Percentiles rank a stretch among this genome's conserved stretches.
phyloP scores from a whole-genome alignment of 352 stramenopile species.

The Phytophthora ohioensis region DNA sequence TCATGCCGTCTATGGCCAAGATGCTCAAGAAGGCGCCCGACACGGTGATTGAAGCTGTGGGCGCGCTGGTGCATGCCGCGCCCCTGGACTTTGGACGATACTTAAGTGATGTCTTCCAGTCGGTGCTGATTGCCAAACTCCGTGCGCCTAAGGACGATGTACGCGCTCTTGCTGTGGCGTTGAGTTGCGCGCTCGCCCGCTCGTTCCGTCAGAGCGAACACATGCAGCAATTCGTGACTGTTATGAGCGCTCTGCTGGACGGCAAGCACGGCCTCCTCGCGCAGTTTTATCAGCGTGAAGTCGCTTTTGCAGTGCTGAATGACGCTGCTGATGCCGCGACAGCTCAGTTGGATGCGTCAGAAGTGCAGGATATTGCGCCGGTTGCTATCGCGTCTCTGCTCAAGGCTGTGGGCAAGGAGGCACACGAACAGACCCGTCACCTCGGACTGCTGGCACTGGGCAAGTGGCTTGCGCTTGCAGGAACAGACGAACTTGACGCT shows the following conservation, averaged over 20 bases:
- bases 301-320: constrained; percentile 69
- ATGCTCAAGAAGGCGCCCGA: constrained; percentile 89
- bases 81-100: constrained; percentile 78
- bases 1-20: constrained; percentile 74
- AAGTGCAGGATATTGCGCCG: constrained; percentile 52
- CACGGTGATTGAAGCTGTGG: constrained; percentile 69
- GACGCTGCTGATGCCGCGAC: constrained; percentile 56
- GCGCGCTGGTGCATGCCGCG: constrained; percentile 54
- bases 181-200: constrained; percentile 58
- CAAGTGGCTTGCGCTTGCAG: constrained; percentile 73
- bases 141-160: constrained; percentile 87
- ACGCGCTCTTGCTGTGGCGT: constrained; percentile 53
- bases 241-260: constrained; percentile 72
- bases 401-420: constrained; percentile 84
- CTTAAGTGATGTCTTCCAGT: constrained; percentile 68
- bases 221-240: constrained; percentile 61
- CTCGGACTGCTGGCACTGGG: constrained; percentile 75
- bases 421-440: constrained; percentile 83
- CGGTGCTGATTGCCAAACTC: constrained; percentile 78
- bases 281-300: constrained; percentile 90
- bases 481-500: constrained; percentile 55
- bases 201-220: constrained; percentile 64
- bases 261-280: constrained; percentile 86
- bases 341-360: constrained; percentile 39
- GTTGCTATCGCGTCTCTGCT: constrained; percentile 63